phyloP scores from a whole-genome alignment of 1,139 yeast species.

The Candida frijolesensis region DNA sequence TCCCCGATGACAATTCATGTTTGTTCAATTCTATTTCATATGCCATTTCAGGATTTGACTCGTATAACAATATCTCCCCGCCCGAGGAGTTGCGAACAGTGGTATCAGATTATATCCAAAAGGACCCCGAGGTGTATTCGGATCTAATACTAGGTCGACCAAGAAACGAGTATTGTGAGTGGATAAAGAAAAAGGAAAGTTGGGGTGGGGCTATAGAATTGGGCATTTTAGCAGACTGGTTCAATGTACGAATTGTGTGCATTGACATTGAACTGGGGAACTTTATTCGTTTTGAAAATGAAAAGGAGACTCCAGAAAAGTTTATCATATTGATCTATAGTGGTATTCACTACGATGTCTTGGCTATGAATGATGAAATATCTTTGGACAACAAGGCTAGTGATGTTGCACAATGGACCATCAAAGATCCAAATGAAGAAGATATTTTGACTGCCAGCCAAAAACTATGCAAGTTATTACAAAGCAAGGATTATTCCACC shows the following conservation, averaged over 20 bases:
- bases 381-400: slow-evolving; percentile 23
- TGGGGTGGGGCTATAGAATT: slow-evolving; percentile 92
- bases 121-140: slow-evolving; percentile 48
- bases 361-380: slow-evolving; percentile 42
- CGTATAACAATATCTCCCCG: slow-evolving; percentile 22
- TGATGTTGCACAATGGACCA: slow-evolving; percentile 43
- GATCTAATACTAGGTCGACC: slow-evolving; percentile 64
- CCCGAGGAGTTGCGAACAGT: slow-evolving; percentile 48
- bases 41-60: slow-evolving; percentile 40
- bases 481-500: slow-evolving; percentile 60
- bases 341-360: slow-evolving; percentile 78
- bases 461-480: slow-evolving; percentile 46
- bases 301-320: slow-evolving; percentile 33
- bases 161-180: slow-evolving; percentile 51
- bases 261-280: slow-evolving; percentile 70
- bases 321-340: slow-evolving; percentile 63
- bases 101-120: slow-evolving; percentile 47
- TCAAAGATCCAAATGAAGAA: slow-evolving; percentile 32
- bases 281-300: slow-evolving; percentile 53
- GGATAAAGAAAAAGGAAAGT: slow-evolving; percentile 64
- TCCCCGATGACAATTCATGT: slow-evolving; percentile 83
- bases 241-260: slow-evolving; percentile 58
- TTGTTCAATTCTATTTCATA: slow-evolving; percentile 70
- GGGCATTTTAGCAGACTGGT: slow-evolving; percentile 59
- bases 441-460: slow-evolving; percentile 12